Conservation (phyloP, 352 stramenopile species). For the Sclerospora graminicola region DNA sequence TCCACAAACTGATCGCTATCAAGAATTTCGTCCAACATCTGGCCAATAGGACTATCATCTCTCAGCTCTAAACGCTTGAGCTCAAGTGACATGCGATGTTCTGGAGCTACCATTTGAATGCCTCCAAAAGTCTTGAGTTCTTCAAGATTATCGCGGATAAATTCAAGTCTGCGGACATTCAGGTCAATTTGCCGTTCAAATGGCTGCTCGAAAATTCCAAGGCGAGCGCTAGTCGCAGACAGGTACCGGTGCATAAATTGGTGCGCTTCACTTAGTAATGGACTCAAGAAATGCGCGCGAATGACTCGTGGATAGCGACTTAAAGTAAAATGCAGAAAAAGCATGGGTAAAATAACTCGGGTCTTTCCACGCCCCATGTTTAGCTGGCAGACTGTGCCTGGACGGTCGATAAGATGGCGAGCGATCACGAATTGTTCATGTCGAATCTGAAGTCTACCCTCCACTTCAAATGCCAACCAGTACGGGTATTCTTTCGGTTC, state of each 20-base stretch:
- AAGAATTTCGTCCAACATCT: slow-evolving; percentile 27
- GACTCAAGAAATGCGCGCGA: too few species aligned
- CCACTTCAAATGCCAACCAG: slow-evolving; percentile 69
- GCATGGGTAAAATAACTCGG: slow-evolving; percentile 79
- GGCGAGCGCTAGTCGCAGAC: slow-evolving; percentile 27
- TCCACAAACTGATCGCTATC: slow-evolving; percentile 51
- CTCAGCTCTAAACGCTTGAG: slow-evolving; percentile 10
- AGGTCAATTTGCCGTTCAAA: slow-evolving; percentile 54
- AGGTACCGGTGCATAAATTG: slow-evolving; percentile 59
- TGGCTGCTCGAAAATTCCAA: slow-evolving; percentile 51
- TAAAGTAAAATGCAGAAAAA: slow-evolving; percentile 63
- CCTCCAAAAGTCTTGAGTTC: too few species aligned
- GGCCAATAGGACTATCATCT: background rate
- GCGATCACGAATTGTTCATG: slow-evolving; percentile 22
- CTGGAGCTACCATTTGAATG: slow-evolving; percentile 71
- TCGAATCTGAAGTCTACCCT: background rate
- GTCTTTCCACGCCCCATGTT: slow-evolving; percentile 82
- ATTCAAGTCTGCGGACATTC: slow-evolving; percentile 6
- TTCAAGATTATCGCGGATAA: slow-evolving; percentile 27
- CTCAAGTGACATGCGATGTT: slow-evolving; percentile 86
- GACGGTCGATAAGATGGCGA: too few species aligned
- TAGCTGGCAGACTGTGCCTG: too few species aligned
- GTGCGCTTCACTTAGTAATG: too few species aligned
- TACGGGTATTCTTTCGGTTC: slow-evolving; percentile 38
- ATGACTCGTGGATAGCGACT: slow-evolving; percentile 17